Percentiles rank a stretch among this genome's conserved stretches.
phyloP scores from a whole-genome alignment of 495 filamentous ascomycete species.

The Neurospora sublineolata region DNA sequence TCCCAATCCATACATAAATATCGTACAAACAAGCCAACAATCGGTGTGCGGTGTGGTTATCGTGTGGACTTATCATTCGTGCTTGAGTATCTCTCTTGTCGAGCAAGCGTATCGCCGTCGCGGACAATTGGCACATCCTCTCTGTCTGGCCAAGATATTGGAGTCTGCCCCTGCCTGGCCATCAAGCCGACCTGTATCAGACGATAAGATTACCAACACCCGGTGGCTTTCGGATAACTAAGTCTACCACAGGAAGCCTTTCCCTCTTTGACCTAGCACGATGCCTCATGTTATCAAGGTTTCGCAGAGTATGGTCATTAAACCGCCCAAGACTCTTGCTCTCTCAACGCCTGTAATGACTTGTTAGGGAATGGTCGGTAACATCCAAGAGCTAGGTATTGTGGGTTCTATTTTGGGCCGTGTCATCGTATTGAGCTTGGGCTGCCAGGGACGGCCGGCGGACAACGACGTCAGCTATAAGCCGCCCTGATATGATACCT shows the following conservation, averaged over 20 bases:
- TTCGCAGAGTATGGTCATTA: not conserved
- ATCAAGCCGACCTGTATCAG: not conserved
- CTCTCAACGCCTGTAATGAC: not conserved
- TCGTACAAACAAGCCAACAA: not conserved
- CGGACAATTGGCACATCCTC: not conserved
- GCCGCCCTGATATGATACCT: not conserved
- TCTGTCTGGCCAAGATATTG: not conserved
- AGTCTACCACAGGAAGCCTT: not conserved
- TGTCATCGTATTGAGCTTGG: not conserved
- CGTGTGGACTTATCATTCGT: not conserved
- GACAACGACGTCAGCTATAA: not conserved
- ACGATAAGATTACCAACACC: not conserved
- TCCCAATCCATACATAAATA: not conserved
- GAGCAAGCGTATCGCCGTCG: not conserved
- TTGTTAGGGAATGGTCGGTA: not conserved
- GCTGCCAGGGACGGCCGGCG: not conserved
- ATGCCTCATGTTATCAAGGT: not conserved
- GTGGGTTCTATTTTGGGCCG: not conserved
- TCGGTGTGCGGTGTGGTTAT: not conserved
- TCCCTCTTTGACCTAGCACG: not conserved
- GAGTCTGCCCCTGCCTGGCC: not conserved
- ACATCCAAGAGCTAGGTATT: not conserved
- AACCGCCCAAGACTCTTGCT: not conserved
- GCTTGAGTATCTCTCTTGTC: not conserved
- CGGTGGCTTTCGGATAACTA: not conserved